Percentiles rank a stretch among this genome's conserved stretches.
Evolutionary conservation across 208 protist species (phyloP).

Genomic region (Leishmania gerbilli): DNA sequence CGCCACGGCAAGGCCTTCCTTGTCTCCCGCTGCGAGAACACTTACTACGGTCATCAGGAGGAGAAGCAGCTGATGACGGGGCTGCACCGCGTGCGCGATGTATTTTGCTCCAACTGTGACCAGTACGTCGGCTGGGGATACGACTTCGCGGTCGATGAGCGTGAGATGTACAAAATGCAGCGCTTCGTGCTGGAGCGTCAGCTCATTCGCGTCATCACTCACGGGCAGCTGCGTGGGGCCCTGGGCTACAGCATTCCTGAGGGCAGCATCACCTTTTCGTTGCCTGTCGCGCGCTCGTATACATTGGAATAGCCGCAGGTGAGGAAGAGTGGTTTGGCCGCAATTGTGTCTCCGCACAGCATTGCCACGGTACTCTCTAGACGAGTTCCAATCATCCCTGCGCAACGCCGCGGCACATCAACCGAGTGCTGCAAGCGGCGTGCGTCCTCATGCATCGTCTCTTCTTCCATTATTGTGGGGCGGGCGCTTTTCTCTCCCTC

Average conservation of each 20-base stretch:
- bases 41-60: constrained; percentile 73
- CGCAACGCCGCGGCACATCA: not conserved
- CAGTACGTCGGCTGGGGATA: constrained; percentile 82
- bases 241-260: constrained; percentile 21
- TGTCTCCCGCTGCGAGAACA: constrained; percentile 74
- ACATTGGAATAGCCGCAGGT: not conserved
- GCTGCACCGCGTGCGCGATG: constrained; percentile 72
- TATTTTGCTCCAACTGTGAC: constrained; percentile 79
- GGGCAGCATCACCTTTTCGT: constrained; percentile 2
- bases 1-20: constrained; percentile 74
- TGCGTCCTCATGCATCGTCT: too few species aligned
- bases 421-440: not conserved
- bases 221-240: constrained; percentile 17
- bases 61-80: constrained; percentile 84
- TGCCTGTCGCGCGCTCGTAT: constrained; percentile 18
- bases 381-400: not conserved
- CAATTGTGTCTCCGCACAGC: not conserved
- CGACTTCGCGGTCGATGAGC: constrained; percentile 78
- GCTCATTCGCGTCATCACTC: constrained; percentile 47
- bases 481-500: not conserved
- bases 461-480: not conserved
- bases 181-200: constrained; percentile 77
- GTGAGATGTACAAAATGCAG: constrained; percentile 79
- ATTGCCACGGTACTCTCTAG: not conserved
- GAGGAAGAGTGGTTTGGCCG: not conserved